Evolutionary conservation across 768 basidiomycete species (phyloP).

Genomic region (Termitomyces bulborhizus): DNA sequence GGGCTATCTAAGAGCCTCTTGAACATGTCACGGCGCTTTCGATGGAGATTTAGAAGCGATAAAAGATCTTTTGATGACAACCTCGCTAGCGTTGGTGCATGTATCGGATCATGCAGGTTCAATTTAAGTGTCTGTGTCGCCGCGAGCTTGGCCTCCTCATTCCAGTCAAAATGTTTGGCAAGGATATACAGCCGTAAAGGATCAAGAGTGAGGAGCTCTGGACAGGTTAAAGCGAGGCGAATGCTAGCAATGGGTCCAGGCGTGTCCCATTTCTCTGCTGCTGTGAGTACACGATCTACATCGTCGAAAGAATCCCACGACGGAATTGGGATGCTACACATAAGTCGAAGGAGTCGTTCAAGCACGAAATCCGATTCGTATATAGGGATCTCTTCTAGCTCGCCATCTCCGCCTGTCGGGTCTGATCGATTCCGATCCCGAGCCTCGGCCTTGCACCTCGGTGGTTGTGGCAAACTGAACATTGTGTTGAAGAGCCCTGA

Average conservation of each 20-base stretch:
- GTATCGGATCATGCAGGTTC: constrained; percentile 35
- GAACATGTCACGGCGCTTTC: constrained; percentile 44
- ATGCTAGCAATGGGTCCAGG: constrained; percentile 53
- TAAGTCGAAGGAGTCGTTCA: constrained; percentile 50
- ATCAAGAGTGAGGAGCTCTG: constrained; percentile 34
- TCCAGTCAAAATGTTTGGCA: constrained; percentile 59
- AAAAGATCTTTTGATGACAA: constrained; percentile 48
- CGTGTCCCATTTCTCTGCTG: constrained; percentile 70
- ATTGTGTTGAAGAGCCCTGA: constrained; percentile 59
- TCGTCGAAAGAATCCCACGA: constrained; percentile 43
- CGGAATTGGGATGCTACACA: constrained; percentile 47
- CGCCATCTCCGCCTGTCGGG: neutral
- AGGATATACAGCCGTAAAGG: constrained; percentile 50
- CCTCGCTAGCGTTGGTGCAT: constrained; percentile 38
- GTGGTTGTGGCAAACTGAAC: constrained; percentile 50
- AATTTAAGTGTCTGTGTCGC: constrained; percentile 52
- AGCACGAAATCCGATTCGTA: constrained; percentile 40
- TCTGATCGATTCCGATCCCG: neutral
- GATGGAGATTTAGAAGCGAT: constrained; percentile 52
- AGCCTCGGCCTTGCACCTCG: constrained; percentile 4
- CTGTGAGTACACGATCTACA: constrained; percentile 47
- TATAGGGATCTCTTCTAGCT: constrained; percentile 25
- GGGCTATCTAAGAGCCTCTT: constrained; percentile 47
- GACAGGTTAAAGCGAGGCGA: constrained; percentile 44
- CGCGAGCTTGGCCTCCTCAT: constrained; percentile 47